Base-by-base conservation (phyloP, 106 monocot genomes). In the Allium sativum region DNA sequence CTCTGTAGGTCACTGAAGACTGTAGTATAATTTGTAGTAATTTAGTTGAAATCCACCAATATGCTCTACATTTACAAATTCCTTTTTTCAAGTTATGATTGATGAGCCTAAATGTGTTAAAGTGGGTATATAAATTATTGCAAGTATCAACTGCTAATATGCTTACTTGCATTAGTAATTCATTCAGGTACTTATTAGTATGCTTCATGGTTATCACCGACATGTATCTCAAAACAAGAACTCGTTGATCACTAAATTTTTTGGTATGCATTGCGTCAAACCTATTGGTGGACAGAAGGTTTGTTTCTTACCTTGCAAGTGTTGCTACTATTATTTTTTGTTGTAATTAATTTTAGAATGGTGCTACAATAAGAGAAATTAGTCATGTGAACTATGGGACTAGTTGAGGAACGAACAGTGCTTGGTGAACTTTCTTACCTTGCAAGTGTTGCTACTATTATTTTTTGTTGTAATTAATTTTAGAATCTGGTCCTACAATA, bases 191-290 rank as follows among this genome's bases (percentile, higher is more conserved):
- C 80, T 95, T 22, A 81, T 95, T 72, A 81, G 79, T 69, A 95
- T 95, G 94, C 62, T 95, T 11, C 72, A 73, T 16, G 84, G 81
- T 68, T 95, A 95, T 68, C 87, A 77, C 64, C 56, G 68, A 56
- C 94, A 95, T 73, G 81, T 95, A 45, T 69, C 66, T n/a, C 71
- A 42, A 18, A 81, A 90, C 45, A 45, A 74, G n/a, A 84, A 82
- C 56, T 78, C 90, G 7, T 73, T 95, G 19, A 79, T 95, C 18
- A 95, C 94, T 7, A 86, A 76, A 56, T 95, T 95, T 70, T 95
- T 70, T 61, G 94, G 94, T 19, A 84, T 95, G 50, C 94, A 95
- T 63, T 95, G 86, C 52, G 94, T 95, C 61, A 95, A 95, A 74
- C 90, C 94, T 55, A 76, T 84, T 62, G 86, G 86, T 47, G 90